Percentiles rank a stretch among this genome's conserved stretches.
phyloP scores from a whole-genome alignment of 2,329 filamentous ascomycete genomes.

The Venturia effusa region DNA sequence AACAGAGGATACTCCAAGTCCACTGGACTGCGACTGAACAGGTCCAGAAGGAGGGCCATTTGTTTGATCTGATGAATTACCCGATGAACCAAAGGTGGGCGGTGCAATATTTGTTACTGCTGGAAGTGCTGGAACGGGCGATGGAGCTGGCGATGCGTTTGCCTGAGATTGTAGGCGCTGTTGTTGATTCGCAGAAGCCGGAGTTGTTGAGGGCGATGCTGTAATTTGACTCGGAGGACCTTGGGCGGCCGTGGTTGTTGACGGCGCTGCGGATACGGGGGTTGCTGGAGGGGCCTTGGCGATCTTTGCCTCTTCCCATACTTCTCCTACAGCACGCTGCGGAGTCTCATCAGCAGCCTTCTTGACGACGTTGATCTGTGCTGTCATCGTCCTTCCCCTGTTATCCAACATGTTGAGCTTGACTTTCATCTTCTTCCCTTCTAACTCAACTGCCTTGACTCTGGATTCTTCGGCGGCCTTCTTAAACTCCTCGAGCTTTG shows the following conservation, averaged over 20 bases:
- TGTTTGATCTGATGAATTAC: not conserved
- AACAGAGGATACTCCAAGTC: not conserved
- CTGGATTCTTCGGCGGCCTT: conserved; percentile 42
- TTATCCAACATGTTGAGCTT: conserved; percentile 73
- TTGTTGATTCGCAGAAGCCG: not conserved
- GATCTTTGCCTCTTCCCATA: conserved; percentile 71
- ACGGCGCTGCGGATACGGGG: conserved; percentile 13
- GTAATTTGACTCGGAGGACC: not conserved
- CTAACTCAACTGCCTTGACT: conserved; percentile 45
- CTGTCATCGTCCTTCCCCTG: conserved; percentile 49
- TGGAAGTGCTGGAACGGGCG: not conserved
- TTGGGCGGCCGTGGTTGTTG: conserved; percentile 3
- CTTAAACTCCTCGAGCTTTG: conserved; percentile 21
- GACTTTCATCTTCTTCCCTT: conserved; percentile 61
- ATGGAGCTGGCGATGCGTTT: not conserved
- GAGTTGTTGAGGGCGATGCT: conserved; percentile 10
- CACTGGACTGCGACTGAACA: not conserved
- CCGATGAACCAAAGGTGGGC: not conserved
- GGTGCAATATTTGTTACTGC: not conserved
- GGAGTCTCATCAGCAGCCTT: conserved; percentile 79
- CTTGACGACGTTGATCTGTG: conserved; percentile 69
- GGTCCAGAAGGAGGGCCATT: not conserved
- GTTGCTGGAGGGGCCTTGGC: conserved; percentile 35
- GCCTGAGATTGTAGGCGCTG: not conserved
- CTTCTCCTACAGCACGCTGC: conserved; percentile 69